Evolutionary conservation across 257 asterid genomes (phyloP).

Genomic region (Fraxinus excelsior): DNA sequence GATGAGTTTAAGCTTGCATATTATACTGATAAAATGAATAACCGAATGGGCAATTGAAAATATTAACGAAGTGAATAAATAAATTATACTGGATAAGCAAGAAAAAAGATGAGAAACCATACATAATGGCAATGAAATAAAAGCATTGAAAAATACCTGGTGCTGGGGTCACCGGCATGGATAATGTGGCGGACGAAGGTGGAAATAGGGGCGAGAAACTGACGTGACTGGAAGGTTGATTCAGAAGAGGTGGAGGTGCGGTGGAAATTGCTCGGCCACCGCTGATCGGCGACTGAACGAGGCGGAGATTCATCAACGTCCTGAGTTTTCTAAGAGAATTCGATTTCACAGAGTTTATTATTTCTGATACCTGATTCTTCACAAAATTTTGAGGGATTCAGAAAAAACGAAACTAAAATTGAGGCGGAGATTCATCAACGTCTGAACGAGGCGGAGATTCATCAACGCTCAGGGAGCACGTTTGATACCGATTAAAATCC

Average conservation of each 20-base stretch:
- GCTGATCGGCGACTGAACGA: conserved; percentile 30
- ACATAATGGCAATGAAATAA: background rate
- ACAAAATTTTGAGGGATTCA: background rate
- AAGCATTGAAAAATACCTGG: conserved; percentile 39
- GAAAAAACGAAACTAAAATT: background rate
- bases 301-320: conserved; percentile 32
- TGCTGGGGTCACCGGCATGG: conserved; percentile 32
- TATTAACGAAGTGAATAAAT: background rate
- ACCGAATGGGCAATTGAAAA: background rate
- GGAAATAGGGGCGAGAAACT: conserved; percentile 32
- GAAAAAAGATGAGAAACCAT: background rate
- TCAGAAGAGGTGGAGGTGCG: conserved; percentile 47
- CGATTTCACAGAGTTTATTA: conserved; percentile 55
- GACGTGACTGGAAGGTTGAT: conserved; percentile 36
- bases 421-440: no score
- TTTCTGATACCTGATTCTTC: background rate
- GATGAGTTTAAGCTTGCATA: background rate
- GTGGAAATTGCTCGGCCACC: conserved; percentile 42
- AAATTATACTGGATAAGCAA: background rate
- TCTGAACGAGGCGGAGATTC: no score
- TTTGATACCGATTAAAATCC: no score
- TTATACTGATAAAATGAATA: background rate
- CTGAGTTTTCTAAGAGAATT: conserved; percentile 46
- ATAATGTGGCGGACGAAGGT: conserved; percentile 67
- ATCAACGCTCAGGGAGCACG: no score